These are phyloP conservation scores for Paratrimastix pyriformis DNA, from an alignment of 78 protist species.

Conservation along the genomic window DNA sequence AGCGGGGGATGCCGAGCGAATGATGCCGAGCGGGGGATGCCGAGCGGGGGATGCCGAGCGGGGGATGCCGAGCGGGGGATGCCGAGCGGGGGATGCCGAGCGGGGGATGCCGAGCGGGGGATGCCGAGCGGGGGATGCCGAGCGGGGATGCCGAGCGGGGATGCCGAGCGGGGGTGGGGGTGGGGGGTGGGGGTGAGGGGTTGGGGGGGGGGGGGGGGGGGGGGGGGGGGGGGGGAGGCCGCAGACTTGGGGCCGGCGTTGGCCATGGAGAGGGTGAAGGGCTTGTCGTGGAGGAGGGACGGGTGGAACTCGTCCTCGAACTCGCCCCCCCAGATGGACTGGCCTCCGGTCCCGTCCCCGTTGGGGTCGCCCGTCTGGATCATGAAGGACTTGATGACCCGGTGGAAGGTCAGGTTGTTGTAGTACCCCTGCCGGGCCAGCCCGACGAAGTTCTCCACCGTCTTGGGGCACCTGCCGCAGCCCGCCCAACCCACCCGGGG, in stretches of 20 bases:
- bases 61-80: no score
- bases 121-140: no score
- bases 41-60: no score
- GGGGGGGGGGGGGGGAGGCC: no score
- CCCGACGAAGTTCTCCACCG: slow-evolving; percentile 86
- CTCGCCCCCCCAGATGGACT: slow-evolving; percentile 76
- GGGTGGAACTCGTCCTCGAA: slow-evolving; percentile 86
- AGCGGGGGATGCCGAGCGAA: no score
- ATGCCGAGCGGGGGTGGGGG: neutral
- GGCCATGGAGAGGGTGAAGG: slow-evolving; percentile 61
- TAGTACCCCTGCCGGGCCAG: slow-evolving; percentile 75
- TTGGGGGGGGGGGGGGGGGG: no score
- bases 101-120: no score
- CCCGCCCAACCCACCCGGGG: neutral
- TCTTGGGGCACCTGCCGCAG: slow-evolving; percentile 57
- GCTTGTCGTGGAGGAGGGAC: slow-evolving; percentile 63
- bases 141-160: neutral
- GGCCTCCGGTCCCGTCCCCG: slow-evolving; percentile 69
- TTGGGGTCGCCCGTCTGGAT: slow-evolving; percentile 89
- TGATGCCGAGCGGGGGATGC: no score
- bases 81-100: no score
- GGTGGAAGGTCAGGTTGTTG: slow-evolving; percentile 67
- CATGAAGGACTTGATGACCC: slow-evolving; percentile 87
- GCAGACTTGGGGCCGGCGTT: slow-evolving; percentile 83
- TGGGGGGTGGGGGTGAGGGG: no score